These are phyloP conservation scores for Jackrogersella minutella DNA, from an alignment of 495 filamentous ascomycete species.

Conservation along the genomic window DNA sequence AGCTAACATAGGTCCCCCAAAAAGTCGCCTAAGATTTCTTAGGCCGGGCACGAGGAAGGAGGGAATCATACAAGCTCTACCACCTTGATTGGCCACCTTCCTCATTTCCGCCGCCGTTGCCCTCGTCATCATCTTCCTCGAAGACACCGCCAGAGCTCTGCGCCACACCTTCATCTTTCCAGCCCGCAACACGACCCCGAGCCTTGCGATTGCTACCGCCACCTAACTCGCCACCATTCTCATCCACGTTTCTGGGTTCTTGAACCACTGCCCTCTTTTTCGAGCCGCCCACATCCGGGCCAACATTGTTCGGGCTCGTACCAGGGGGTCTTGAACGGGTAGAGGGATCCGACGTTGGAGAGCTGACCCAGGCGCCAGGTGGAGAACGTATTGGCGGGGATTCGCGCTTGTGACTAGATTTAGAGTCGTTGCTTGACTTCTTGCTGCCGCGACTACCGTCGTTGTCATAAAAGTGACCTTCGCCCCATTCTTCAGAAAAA, in stretches of 20 bases:
- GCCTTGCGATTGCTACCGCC: not conserved
- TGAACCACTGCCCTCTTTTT: constrained; percentile 6
- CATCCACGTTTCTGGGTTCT: not conserved
- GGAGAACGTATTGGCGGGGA: not conserved
- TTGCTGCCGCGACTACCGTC: not conserved
- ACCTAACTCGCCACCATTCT: not conserved
- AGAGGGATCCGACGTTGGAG: constrained; percentile 4
- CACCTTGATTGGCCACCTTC: not conserved
- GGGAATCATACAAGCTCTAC: constrained; percentile 16
- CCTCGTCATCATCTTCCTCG: constrained; percentile 25
- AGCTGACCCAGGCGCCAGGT: constrained; percentile 17
- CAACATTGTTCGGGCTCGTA: constrained; percentile 18
- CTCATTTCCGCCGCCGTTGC: constrained; percentile 10
- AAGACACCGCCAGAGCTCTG: constrained; percentile 32
- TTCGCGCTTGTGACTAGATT: no score
- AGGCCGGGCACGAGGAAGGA: not conserved
- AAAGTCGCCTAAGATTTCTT: no score
- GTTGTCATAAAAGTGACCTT: not conserved
- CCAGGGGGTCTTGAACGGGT: not conserved
- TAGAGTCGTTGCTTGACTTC: not conserved
- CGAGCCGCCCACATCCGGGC: not conserved
- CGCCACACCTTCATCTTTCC: constrained; percentile 17
- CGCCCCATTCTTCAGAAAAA: not conserved
- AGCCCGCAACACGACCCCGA: not conserved
- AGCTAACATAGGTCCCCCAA: no score